Evolutionary conservation across 2,329 filamentous ascomycete genomes (phyloP).

Genomic region (Fusarium sororula): DNA sequence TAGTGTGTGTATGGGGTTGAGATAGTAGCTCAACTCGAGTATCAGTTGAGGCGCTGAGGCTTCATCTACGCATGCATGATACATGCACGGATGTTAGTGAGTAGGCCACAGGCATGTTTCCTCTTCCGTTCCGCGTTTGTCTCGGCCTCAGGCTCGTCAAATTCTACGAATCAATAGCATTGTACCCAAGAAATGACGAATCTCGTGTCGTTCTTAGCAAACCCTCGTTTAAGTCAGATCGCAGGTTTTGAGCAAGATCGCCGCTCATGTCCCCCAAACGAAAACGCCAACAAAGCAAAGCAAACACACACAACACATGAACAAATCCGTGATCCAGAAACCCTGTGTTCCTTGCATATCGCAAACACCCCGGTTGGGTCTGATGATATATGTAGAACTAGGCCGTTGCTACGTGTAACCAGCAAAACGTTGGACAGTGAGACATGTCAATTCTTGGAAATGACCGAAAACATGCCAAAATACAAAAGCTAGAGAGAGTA

Average conservation of each 20-base stretch:
- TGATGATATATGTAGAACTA: constrained; percentile 1
- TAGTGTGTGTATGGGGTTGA: constrained; percentile 3
- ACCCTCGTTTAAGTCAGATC: constrained; percentile 5
- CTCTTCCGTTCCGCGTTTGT: not conserved
- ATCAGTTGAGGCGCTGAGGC: not conserved
- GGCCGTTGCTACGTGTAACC: constrained; percentile 21
- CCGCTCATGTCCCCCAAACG: not conserved
- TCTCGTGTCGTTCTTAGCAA: constrained; percentile 15
- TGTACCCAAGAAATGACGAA: constrained; percentile 6
- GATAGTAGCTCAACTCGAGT: not conserved
- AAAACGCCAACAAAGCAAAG: constrained; percentile 5
- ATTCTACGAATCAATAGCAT: not conserved
- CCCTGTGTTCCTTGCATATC: constrained; percentile 15
- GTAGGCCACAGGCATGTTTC: not conserved
- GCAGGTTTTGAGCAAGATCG: not conserved
- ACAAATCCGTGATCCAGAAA: constrained; percentile 2
- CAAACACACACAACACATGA: constrained; percentile 13
- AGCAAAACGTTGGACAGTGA: constrained; percentile 12
- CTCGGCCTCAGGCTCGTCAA: not conserved
- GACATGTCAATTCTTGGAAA: constrained; percentile 19
- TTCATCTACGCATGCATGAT: not conserved
- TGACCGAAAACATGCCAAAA: constrained; percentile 10
- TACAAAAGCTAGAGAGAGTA: not conserved
- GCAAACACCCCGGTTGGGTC: not conserved
- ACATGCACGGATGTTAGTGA: not conserved